Base-by-base conservation (phyloP, 202 grass and related monocot species). In the Alloteropsis angusta region DNA sequence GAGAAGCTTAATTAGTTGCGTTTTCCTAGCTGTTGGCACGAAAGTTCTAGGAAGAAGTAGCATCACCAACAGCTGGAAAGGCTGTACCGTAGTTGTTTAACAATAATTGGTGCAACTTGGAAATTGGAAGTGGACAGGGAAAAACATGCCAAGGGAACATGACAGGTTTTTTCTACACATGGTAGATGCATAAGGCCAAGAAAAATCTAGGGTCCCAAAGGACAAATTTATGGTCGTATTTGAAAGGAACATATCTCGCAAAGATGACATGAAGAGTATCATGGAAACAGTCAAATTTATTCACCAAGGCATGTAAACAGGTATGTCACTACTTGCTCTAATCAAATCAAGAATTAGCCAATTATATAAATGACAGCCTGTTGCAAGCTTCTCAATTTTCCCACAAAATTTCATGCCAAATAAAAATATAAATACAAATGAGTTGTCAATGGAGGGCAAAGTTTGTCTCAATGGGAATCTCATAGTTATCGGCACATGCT, bases 41-140 rank as follows among this genome's bases (percentile, higher is more conserved):
- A 44, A 82, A 48, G 37, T 56, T 71, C 65, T 64, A 70, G 6
- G 32, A 1, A 15, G 6, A 49, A 37, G 22, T 19, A 45, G 54
- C 13, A 14, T 47, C 21, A 71, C 64, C 55, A 63, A 38, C 55
- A 36, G 65, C 48, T 37, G 6, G 26, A 10, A 65, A 57, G 68
- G 23, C 59, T 78, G 65, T 38, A 6, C 5, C 34, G 18, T 36
- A 22, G 15, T 53, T 37, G 9, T 38, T 75, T 22, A 30, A 30
- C 53, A 69, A 48, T 52, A 83, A 18, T 23, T 0, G 7, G 17
- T 68, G 60, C 50, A 87, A 78, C 76, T 67, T 83, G 34, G 49
- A 72, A 8, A 46, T 71, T 77, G 58, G 46, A 77, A 50, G 50
- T 50, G 47, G 80, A 60, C 35, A 74, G 68, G 49, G 25, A 43